Percentiles rank a stretch among this genome's conserved stretches.
These are phyloP conservation scores for Exophiala bonariae DNA, from an alignment of 2,329 filamentous ascomycete species.

Conservation along the genomic window DNA sequence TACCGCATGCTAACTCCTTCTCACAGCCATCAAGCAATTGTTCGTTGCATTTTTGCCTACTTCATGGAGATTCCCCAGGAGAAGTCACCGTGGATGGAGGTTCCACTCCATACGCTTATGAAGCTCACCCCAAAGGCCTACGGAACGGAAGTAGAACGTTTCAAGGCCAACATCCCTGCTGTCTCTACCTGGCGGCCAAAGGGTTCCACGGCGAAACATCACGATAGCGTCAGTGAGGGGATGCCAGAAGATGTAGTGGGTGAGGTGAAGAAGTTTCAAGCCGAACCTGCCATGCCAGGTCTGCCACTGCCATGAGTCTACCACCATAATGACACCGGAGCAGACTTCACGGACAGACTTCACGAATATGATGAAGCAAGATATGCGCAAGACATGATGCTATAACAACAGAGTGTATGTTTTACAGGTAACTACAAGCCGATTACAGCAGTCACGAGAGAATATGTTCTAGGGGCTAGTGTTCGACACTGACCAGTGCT, in stretches of 20 bases:
- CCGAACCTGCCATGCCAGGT: neutral
- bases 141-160: conserved; percentile 83
- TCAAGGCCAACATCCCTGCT: conserved; percentile 87
- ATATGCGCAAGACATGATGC: too few relatives aligned
- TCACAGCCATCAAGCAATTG: conserved; percentile 76
- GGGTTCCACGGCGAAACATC: conserved; percentile 40
- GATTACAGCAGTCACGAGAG: too few relatives aligned
- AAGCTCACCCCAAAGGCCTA: conserved; percentile 95
- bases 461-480: too few relatives aligned
- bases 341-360: too few relatives aligned
- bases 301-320: neutral
- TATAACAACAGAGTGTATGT: too few relatives aligned
- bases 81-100: conserved; percentile 96
- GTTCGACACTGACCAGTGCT: too few relatives aligned
- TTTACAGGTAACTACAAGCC: too few relatives aligned
- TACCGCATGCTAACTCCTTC: neutral
- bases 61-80: conserved; percentile 97
- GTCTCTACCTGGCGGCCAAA: conserved; percentile 96
- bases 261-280: conserved; percentile 10
- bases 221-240: conserved; percentile 23
- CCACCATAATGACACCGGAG: too few relatives aligned
- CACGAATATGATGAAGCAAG: too few relatives aligned
- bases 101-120: conserved; percentile 92
- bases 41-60: conserved; percentile 97
- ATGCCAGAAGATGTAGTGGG: conserved; percentile 18